A percentile compares a stretch with the other conserved stretches of the same genome.
These are phyloP conservation scores for Neurospora sp. DNA, from an alignment of 495 filamentous ascomycete genomes.

Conservation along the genomic window DNA sequence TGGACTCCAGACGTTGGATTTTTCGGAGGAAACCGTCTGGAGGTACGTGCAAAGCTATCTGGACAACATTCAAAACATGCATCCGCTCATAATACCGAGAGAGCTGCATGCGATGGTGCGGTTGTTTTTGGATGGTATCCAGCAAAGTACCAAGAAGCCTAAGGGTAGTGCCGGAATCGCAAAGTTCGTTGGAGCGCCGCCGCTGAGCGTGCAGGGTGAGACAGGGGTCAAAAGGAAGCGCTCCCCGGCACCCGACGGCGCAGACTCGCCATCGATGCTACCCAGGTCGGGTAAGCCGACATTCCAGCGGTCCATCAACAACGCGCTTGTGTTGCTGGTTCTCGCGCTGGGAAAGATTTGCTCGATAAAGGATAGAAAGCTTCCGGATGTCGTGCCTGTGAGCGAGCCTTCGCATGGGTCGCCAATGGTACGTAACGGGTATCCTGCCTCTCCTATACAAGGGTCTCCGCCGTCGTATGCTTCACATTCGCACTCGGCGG, in stretches of 20 bases:
- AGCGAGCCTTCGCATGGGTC: slow-evolving; percentile 31
- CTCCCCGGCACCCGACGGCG: slow-evolving; percentile 29
- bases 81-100: slow-evolving; percentile 63
- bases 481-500: slow-evolving; percentile 28
- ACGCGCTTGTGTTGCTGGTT: slow-evolving; percentile 70
- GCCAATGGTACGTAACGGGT: slow-evolving; percentile 37
- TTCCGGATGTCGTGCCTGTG: slow-evolving; percentile 51
- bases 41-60: slow-evolving; percentile 63
- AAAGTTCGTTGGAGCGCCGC: slow-evolving; percentile 18
- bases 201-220: slow-evolving; percentile 17
- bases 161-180: slow-evolving; percentile 10
- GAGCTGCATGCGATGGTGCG: slow-evolving; percentile 41
- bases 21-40: slow-evolving; percentile 51
- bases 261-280: slow-evolving; percentile 22
- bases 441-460: slow-evolving; percentile 35
- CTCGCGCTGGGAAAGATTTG: slow-evolving; percentile 83
- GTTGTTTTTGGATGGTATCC: slow-evolving; percentile 35
- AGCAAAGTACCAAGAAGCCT: slow-evolving; percentile 17
- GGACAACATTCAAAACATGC: slow-evolving; percentile 73
- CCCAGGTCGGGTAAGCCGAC: slow-evolving; percentile 27
- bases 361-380: slow-evolving; percentile 42
- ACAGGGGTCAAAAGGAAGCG: slow-evolving; percentile 51
- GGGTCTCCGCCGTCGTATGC: slow-evolving; percentile 36
- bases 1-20: slow-evolving; percentile 44
- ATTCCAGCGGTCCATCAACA: slow-evolving; percentile 51